phyloP scores from a whole-genome alignment of 805 yeast genomes.

The Wickerhamomyces chambardii region DNA sequence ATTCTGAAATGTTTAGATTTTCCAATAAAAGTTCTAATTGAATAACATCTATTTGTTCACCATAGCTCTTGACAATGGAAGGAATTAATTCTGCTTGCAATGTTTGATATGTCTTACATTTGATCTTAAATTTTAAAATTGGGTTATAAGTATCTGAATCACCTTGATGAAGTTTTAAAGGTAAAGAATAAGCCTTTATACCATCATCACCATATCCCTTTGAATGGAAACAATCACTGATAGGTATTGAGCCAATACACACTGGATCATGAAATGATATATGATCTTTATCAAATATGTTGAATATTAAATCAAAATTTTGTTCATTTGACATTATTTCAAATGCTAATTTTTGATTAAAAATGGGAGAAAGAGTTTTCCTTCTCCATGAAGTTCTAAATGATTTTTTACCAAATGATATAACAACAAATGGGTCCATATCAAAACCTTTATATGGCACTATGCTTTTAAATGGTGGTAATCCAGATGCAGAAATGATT shows the following conservation, averaged over 20 bases:
- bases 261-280: constrained; percentile 79
- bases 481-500: constrained; percentile 59
- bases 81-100: constrained; percentile 67
- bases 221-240: constrained; percentile 40
- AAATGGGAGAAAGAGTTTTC: constrained; percentile 77
- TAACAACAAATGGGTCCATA: constrained; percentile 95
- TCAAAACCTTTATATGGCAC: constrained; percentile 75
- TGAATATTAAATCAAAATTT: constrained; percentile 56
- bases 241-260: constrained; percentile 52
- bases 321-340: constrained; percentile 63
- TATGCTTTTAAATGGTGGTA: constrained; percentile 66
- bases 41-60: constrained; percentile 30
- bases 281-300: constrained; percentile 77
- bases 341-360: constrained; percentile 72
- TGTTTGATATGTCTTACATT: constrained; percentile 57
- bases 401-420: constrained; percentile 82
- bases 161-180: constrained; percentile 21
- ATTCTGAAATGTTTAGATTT: constrained; percentile 14
- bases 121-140: constrained; percentile 45
- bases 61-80: constrained; percentile 47
- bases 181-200: constrained; percentile 23
- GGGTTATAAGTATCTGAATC: constrained; percentile 31
- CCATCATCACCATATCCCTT: constrained; percentile 4
- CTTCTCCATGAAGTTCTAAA: constrained; percentile 79
- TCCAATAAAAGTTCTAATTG: constrained; percentile 61